Conservation (phyloP, 306 rosid genomes). For the apple (Malus domestica) region DNA sequence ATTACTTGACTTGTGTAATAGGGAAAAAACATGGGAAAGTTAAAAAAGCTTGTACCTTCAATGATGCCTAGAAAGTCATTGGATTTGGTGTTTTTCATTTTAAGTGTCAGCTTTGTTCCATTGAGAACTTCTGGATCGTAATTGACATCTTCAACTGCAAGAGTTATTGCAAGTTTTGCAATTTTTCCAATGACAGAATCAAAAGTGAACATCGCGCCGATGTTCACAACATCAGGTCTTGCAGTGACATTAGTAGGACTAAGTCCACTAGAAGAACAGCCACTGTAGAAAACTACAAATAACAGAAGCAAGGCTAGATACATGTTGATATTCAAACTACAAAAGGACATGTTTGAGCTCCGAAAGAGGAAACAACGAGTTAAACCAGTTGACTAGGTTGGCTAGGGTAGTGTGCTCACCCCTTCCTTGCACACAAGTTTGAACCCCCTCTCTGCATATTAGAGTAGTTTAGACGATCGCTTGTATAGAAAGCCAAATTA, state of each 20-base stretch:
- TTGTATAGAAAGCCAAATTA: too few species aligned
- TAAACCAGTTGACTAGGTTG: too few species aligned
- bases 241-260: neutral
- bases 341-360: neutral
- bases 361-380: too few species aligned
- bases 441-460: too few species aligned
- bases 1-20: neutral
- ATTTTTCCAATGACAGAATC: slow-evolving; percentile 39
- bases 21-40: neutral
- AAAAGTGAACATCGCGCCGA: slow-evolving; percentile 44
- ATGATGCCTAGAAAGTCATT: slow-evolving; percentile 49
- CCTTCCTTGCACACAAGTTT: too few species aligned
- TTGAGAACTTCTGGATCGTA: slow-evolving; percentile 23
- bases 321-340: slow-evolving; percentile 24
- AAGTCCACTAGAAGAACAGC: slow-evolving; percentile 11
- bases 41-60: slow-evolving; percentile 21
- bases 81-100: slow-evolving; percentile 31
- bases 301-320: slow-evolving; percentile 26
- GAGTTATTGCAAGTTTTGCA: slow-evolving; percentile 42
- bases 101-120: slow-evolving; percentile 34
- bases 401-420: too few species aligned
- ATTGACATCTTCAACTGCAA: slow-evolving; percentile 46
- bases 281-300: slow-evolving; percentile 11
- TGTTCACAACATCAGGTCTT: slow-evolving; percentile 25
- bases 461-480: too few species aligned